Evolutionary conservation across 169 alveolate genomes (phyloP).

Genomic region (Sarcocystis neurona): DNA sequence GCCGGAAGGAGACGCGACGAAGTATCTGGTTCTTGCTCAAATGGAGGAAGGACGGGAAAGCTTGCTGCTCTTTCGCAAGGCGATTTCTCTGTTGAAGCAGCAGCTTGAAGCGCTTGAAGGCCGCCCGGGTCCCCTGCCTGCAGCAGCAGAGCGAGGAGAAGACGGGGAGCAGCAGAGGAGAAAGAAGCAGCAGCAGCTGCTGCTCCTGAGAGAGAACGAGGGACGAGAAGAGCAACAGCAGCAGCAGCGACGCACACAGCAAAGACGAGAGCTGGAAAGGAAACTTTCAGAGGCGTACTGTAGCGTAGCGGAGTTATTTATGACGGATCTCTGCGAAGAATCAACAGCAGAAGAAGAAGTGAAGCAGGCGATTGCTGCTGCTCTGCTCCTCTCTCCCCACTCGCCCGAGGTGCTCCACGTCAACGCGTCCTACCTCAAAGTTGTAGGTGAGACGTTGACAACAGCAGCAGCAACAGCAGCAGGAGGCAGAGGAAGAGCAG

Average conservation of each 20-base stretch:
- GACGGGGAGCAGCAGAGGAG: not conserved
- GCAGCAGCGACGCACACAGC: not conserved
- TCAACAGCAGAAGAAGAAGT: slow-evolving; percentile 18
- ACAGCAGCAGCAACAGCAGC: not conserved
- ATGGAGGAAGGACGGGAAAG: slow-evolving; percentile 47
- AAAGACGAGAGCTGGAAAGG: not conserved
- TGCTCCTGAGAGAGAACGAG: not conserved
- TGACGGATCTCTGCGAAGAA: slow-evolving; percentile 54
- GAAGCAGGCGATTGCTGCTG: not conserved
- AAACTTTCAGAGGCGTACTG: slow-evolving; percentile 34
- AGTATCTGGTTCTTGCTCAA: slow-evolving; percentile 47
- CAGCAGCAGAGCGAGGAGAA: not conserved
- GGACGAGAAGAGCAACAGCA: slow-evolving; percentile 1
- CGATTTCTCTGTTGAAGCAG: slow-evolving; percentile 3
- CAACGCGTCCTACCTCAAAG: slow-evolving; percentile 35
- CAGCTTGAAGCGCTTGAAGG: not conserved
- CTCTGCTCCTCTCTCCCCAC: slow-evolving; percentile 20
- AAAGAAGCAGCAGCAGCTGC: too few species aligned
- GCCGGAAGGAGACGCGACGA: not conserved
- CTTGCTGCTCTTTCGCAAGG: slow-evolving; percentile 28
- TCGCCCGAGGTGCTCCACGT: slow-evolving; percentile 45
- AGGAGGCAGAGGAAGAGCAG: too few species aligned
- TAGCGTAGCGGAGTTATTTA: slow-evolving; percentile 30
- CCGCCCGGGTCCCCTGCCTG: not conserved
- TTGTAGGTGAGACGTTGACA: not conserved